Percentiles rank a stretch among this genome's conserved stretches.
Evolutionary conservation across 768 basidiomycete genomes (phyloP).

Genomic region (Russula lepida): DNA sequence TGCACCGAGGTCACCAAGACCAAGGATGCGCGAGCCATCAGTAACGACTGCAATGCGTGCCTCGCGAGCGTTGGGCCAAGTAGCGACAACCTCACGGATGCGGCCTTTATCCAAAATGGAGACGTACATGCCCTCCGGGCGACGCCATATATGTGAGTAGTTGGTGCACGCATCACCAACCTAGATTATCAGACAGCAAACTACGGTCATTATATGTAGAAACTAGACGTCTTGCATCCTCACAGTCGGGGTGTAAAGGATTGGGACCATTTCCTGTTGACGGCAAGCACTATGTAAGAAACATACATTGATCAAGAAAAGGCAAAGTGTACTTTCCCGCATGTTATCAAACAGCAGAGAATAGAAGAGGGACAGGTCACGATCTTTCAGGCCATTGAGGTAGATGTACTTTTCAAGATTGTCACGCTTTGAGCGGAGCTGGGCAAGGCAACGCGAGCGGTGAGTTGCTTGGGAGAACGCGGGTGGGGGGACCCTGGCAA

Average conservation of each 20-base stretch:
- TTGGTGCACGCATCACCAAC: slow-evolving; percentile 21
- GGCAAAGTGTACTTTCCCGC: slow-evolving; percentile 36
- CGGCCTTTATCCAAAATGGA: slow-evolving; percentile 80
- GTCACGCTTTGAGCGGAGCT: slow-evolving; percentile 66
- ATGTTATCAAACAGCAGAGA: slow-evolving; percentile 64
- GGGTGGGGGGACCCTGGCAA: slow-evolving; percentile 17
- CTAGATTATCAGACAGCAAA: not conserved
- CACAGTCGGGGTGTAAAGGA: slow-evolving; percentile 89
- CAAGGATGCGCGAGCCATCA: slow-evolving; percentile 86
- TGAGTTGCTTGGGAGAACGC: slow-evolving; percentile 37
- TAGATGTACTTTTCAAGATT: slow-evolving; percentile 81
- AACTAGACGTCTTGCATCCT: slow-evolving; percentile 75
- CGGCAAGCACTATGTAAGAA: not conserved
- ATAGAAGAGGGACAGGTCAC: slow-evolving; percentile 74
- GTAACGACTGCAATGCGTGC: slow-evolving; percentile 88
- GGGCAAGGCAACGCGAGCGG: slow-evolving; percentile 48
- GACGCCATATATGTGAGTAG: slow-evolving; percentile 22
- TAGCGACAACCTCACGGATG: slow-evolving; percentile 58
- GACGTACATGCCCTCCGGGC: slow-evolving; percentile 39
- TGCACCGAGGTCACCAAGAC: slow-evolving; percentile 75
- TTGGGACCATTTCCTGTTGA: slow-evolving; percentile 50
- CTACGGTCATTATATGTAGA: slow-evolving; percentile 64
- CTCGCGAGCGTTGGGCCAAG: slow-evolving; percentile 66
- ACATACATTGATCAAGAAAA: not conserved
- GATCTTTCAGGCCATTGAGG: slow-evolving; percentile 63